Evolutionary conservation across 768 basidiomycete genomes (phyloP).

Genomic region (Exidia glandulosa): DNA sequence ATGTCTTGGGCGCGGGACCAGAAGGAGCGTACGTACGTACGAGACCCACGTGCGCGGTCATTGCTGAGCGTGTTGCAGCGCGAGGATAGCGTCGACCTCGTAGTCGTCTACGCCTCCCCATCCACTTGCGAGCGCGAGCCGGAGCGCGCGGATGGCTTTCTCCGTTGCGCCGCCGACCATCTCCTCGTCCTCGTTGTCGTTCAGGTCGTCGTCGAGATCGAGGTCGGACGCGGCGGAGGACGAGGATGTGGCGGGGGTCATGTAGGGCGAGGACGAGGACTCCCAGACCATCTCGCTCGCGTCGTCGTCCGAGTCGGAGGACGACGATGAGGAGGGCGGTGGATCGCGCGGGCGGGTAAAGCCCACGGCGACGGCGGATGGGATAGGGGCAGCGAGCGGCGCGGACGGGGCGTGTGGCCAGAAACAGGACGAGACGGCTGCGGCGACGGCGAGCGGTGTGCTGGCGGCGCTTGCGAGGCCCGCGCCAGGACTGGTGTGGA

Average conservation of each 20-base stretch:
- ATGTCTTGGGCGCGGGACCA: too few species aligned
- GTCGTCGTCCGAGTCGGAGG: constrained; percentile 25
- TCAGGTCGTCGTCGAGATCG: constrained; percentile 5
- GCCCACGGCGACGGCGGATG: constrained; percentile 13
- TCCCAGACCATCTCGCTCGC: constrained; percentile 13
- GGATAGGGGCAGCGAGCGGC: constrained; percentile 6
- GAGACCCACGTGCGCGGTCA: too few species aligned
- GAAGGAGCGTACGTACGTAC: too few species aligned
- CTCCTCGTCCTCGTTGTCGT: constrained; percentile 10
- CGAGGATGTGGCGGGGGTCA: constrained; percentile 10
- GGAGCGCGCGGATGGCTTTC: constrained; percentile 49
- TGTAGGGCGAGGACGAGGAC: constrained; percentile 4
- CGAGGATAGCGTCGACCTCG: constrained; percentile 4
- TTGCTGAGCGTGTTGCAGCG: too few species aligned
- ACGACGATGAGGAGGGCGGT: constrained; percentile 13
- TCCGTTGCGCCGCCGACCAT: constrained; percentile 23
- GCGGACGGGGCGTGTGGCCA: constrained; percentile 28
- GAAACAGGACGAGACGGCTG: constrained; percentile 34
- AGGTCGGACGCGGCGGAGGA: neutral
- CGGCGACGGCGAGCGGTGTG: constrained; percentile 17
- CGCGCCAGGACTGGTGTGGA: constrained; percentile 33
- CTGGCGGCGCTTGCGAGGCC: constrained; percentile 5
- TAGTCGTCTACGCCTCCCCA: constrained; percentile 52
- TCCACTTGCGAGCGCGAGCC: constrained; percentile 51
- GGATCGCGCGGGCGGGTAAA: constrained; percentile 20